Conservation (phyloP, 208 protist genomes). For the Wallacemonas sp. region DNA sequence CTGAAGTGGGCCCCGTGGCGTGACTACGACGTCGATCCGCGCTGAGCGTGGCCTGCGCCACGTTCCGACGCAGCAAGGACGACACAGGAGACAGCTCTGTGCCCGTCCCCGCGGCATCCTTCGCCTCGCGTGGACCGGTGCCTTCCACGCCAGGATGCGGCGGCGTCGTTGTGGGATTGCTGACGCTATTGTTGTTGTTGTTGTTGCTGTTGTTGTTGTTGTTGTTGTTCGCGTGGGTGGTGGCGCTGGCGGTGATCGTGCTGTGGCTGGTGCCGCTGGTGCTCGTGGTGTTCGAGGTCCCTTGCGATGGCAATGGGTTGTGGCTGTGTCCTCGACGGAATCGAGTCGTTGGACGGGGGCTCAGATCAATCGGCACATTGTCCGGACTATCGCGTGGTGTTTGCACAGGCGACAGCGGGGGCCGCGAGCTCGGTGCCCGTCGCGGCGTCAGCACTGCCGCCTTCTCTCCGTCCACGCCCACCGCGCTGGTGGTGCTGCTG, state of each 20-base stretch:
- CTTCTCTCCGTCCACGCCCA: background rate
- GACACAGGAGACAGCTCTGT: too few relatives aligned
- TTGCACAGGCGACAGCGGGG: conserved; percentile 5
- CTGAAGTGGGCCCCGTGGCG: too few relatives aligned
- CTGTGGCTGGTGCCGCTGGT: background rate
- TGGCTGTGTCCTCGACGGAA: conserved; percentile 8
- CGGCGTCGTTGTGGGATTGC: too few relatives aligned
- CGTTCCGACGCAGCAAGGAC: too few relatives aligned
- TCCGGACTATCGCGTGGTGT: conserved; percentile 3
- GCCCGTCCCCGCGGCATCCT: too few relatives aligned
- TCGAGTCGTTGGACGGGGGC: background rate
- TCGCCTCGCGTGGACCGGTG: too few relatives aligned
- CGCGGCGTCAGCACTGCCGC: background rate
- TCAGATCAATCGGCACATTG: background rate
- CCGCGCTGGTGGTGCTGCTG: background rate
- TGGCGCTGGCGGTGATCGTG: background rate
- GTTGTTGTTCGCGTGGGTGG: too few relatives aligned
- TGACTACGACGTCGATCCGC: too few relatives aligned
- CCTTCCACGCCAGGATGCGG: too few relatives aligned
- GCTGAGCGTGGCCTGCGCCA: too few relatives aligned
- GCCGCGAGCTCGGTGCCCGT: background rate
- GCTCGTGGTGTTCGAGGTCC: background rate
- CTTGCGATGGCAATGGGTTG: background rate
- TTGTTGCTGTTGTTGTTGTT: too few relatives aligned
- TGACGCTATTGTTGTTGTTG: too few relatives aligned